phyloP scores from a whole-genome alignment of 306 rosid species.

The Carpinus fangiana region DNA sequence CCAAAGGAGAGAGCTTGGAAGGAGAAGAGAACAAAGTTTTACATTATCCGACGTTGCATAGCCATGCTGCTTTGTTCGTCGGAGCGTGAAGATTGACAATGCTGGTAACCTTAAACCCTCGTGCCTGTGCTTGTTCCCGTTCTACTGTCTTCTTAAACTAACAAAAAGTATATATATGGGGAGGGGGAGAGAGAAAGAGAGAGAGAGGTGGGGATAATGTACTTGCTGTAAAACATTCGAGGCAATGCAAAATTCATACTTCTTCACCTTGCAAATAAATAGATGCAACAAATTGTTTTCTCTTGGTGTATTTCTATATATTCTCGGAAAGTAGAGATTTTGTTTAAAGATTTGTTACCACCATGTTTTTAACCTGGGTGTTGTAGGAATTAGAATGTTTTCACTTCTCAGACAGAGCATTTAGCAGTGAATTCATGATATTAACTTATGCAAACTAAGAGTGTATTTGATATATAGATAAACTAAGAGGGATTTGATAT shows the following conservation, averaged over 20 bases:
- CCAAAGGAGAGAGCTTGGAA: constrained; percentile 22
- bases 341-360: neutral
- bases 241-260: constrained; percentile 4
- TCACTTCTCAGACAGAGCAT: neutral
- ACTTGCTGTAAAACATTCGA: neutral
- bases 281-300: neutral
- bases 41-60: constrained; percentile 42
- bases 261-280: neutral
- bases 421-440: neutral
- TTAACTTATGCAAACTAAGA: too few relatives aligned
- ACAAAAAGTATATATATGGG: neutral
- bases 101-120: constrained; percentile 25
- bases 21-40: constrained; percentile 43
- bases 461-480: too few relatives aligned
- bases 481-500: neutral
- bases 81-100: constrained; percentile 28
- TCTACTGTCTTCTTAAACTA: neutral
- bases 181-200: neutral
- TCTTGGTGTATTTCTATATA: neutral
- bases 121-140: neutral
- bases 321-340: neutral
- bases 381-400: neutral
- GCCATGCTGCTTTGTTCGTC: constrained; percentile 47
- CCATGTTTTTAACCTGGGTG: neutral
- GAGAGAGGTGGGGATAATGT: neutral